Percentiles rank a stretch among this genome's conserved stretches.
phyloP scores from a whole-genome alignment of 2,329 filamentous ascomycete species.

The Calonectria ilicicola region DNA sequence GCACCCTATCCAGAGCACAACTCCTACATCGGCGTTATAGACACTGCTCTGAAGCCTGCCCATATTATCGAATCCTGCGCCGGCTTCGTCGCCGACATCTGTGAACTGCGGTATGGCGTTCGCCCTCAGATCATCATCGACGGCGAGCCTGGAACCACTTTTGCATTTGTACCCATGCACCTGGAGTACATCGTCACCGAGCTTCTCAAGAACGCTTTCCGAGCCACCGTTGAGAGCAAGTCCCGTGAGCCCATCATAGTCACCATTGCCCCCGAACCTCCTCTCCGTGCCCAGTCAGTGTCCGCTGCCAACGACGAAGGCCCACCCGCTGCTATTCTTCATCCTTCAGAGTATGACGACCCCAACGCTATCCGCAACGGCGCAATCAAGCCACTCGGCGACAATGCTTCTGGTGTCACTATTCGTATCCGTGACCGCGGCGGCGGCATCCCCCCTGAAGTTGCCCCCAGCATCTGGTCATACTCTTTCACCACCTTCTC shows the following conservation, averaged over 20 bases:
- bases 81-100: conserved; percentile 93
- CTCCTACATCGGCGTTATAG: conserved; percentile 93
- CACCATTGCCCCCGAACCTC: conserved; percentile 83
- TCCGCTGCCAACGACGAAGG: conserved; percentile 33
- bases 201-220: conserved; percentile 95
- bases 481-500: conserved; percentile 98
- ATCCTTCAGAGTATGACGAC: conserved; percentile 43
- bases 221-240: conserved; percentile 89
- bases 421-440: conserved; percentile 97
- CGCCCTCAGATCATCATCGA: conserved; percentile 84
- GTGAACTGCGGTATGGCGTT: conserved; percentile 94
- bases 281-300: conserved; percentile 45
- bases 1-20: conserved; percentile 64
- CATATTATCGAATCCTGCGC: conserved; percentile 87
- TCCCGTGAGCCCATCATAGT: conserved; percentile 87
- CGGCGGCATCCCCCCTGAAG: conserved; percentile 88
- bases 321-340: conserved; percentile 5
- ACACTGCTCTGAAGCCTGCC: conserved; percentile 87
- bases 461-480: conserved; percentile 91
- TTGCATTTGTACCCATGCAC: conserved; percentile 95
- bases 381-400: conserved; percentile 68
- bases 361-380: conserved; percentile 57
- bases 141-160: conserved; percentile 87
- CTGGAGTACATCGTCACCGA: conserved; percentile 98
- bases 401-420: conserved; percentile 85